Conservation (phyloP, 495 filamentous ascomycete genomes). For the Aeminium ludgeri region DNA sequence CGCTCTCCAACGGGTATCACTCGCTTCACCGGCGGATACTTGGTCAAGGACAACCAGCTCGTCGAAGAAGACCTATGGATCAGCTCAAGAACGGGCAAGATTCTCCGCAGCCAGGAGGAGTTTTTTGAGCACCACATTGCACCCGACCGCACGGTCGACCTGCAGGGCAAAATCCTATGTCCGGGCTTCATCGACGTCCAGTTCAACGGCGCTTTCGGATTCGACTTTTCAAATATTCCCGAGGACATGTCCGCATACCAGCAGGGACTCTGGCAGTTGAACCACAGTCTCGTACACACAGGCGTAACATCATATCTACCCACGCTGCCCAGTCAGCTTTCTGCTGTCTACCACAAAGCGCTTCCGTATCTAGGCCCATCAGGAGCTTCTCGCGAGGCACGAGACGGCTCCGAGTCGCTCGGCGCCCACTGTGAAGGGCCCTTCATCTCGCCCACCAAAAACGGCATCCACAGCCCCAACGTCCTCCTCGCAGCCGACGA, state of each 20-base stretch:
- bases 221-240: conserved; percentile 62
- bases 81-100: conserved; percentile 54
- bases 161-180: conserved; percentile 60
- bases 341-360: conserved; percentile 53
- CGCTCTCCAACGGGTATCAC: conserved; percentile 38
- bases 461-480: conserved; percentile 55
- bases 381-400: conserved; percentile 30
- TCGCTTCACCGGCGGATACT: conserved; percentile 68
- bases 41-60: conserved; percentile 44
- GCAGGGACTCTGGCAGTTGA: conserved; percentile 47
- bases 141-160: conserved; percentile 46
- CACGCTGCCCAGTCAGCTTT: conserved; percentile 51
- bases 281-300: conserved; percentile 48
- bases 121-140: conserved; percentile 54
- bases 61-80: conserved; percentile 66
- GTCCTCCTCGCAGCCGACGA: conserved; percentile 39
- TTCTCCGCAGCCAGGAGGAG: conserved; percentile 53
- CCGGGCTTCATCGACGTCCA: conserved; percentile 77
- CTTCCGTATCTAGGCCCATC: conserved; percentile 60
- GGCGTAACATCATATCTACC: conserved; percentile 76
- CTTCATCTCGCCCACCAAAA: conserved; percentile 52
- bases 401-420: conserved; percentile 59
- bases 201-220: conserved; percentile 70
- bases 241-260: conserved; percentile 44
- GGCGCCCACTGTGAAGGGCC: conserved; percentile 77